Conservation (phyloP, 495 filamentous ascomycete species). For the Aspergillus bertholletiae region DNA sequence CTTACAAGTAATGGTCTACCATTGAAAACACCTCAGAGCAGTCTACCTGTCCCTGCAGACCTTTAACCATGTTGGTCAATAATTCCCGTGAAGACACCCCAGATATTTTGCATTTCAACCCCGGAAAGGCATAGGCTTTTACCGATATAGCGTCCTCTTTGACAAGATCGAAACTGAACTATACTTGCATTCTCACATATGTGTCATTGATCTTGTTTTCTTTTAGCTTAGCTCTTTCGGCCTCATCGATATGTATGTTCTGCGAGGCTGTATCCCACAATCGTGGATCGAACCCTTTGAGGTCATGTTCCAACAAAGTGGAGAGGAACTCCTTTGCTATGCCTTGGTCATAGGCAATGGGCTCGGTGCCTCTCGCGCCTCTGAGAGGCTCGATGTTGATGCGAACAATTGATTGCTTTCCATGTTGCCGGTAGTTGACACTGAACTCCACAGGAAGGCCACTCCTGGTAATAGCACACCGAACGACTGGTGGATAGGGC, state of each 20-base stretch:
- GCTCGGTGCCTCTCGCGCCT: neutral
- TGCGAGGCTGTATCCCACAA: slow-evolving; percentile 1
- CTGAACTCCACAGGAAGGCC: slow-evolving; percentile 18
- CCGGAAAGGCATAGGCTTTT: slow-evolving; percentile 19
- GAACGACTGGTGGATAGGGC: slow-evolving; percentile 7
- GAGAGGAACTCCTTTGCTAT: neutral
- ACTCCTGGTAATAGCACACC: slow-evolving; percentile 9
- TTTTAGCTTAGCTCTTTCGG: neutral
- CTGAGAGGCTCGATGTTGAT: slow-evolving; percentile 16
- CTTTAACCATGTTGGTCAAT: neutral
- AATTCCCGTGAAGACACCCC: neutral
- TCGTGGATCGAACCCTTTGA: neutral
- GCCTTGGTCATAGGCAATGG: slow-evolving; percentile 8
- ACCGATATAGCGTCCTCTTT: slow-evolving; percentile 1
- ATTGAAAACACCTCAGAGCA: slow-evolving; percentile 1
- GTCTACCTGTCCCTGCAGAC: neutral
- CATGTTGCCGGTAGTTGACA: slow-evolving; percentile 18
- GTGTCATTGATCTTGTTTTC: neutral
- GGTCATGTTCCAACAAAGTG: neutral
- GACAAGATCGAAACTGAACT: slow-evolving; percentile 19
- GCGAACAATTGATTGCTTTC: slow-evolving; percentile 6
- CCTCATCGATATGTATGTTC: neutral
- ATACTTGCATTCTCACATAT: slow-evolving; percentile 1
- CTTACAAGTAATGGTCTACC: slow-evolving; percentile 7
- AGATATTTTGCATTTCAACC: slow-evolving; percentile 1